Base-by-base conservation (phyloP, 2,329 filamentous ascomycete species). In the Cryphonectria naterciae region DNA sequence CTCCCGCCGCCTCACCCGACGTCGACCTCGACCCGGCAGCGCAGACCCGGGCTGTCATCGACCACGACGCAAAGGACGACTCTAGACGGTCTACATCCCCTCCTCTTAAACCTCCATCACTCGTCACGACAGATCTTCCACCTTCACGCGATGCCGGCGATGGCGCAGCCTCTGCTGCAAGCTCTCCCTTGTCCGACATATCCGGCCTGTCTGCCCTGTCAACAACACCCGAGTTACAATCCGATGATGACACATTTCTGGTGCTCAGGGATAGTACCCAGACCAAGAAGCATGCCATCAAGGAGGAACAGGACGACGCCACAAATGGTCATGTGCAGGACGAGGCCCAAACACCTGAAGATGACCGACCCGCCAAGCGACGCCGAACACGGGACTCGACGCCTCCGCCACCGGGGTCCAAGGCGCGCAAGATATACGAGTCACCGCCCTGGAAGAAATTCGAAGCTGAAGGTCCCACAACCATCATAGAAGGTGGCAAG, bases 361-460 rank as follows among this genome's bases (percentile, higher is more conserved):
- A 83, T 62, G 85, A 84, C 72, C 85, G 84, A 68, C 88, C 89
- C 37, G 80, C 84, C 22, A 94, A 94, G 81, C 89, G 91, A 78
- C 90, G 89, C 73, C 89, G 89, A 78, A 85, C 88, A 41, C 84
- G 83, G 73, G 83, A 86, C 13, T 78, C 79, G 73, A 86, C 83
- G 35, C 83, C 84, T 46, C 77, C 77, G 0, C 77, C 80, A 4
- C 77, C 71, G 70, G 76, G 74, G 32, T 76, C 72, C 69, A 74
- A 81, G 71, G 79, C 84, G 73, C 80, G 84, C 73, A 77, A 80
- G 77, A 84, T 91, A 82, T 83, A 84, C 68, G 85, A 87, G 72
- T 98, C 95, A 74, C 96, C 96, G 74, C 96, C 96, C 32, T 99
- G 96, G 96, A 98, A 96, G 84, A 93, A 90, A 77, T 88, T 93